A percentile compares a stretch with the other conserved stretches of the same genome.
Evolutionary conservation across 352 stramenopile genomes (phyloP).

Genomic region (Globisporangium recalcitrans): DNA sequence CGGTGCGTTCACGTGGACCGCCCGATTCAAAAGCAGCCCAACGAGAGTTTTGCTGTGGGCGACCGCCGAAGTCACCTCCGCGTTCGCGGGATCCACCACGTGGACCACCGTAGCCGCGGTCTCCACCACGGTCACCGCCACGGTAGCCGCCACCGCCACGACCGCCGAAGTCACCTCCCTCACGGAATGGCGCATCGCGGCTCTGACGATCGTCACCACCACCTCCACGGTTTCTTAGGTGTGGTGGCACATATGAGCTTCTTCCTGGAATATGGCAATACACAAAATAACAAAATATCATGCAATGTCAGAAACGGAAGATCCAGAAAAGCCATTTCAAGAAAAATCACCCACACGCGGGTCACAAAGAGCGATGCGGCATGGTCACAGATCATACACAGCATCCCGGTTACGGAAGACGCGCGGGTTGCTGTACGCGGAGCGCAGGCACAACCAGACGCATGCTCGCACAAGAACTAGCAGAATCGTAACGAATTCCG

Average conservation of each 20-base stretch:
- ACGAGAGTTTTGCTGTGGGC: slow-evolving; percentile 40
- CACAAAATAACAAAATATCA: neutral
- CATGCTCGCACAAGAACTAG: neutral
- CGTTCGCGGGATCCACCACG: slow-evolving; percentile 33
- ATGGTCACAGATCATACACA: neutral
- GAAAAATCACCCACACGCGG: neutral
- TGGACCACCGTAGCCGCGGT: slow-evolving; percentile 19
- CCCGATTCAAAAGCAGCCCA: slow-evolving; percentile 50
- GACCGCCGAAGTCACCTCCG: slow-evolving; percentile 11
- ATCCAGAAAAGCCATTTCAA: neutral
- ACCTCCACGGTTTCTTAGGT: slow-evolving; percentile 46
- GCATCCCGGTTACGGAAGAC: neutral
- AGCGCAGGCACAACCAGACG: neutral
- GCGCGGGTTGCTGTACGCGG: neutral
- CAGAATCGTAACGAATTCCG: slow-evolving; percentile 1
- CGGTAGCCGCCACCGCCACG: slow-evolving; percentile 24
- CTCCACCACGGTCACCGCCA: slow-evolving; percentile 27
- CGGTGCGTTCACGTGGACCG: slow-evolving; percentile 17
- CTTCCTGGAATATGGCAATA: slow-evolving; percentile 29
- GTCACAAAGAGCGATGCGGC: neutral
- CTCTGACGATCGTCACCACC: slow-evolving; percentile 21
- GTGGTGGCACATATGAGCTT: slow-evolving; percentile 73
- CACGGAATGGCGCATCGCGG: slow-evolving; percentile 21
- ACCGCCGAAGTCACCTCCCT: slow-evolving; percentile 19
- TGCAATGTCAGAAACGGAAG: neutral